These are phyloP conservation scores for Vachellia pachyceras DNA, from an alignment of 306 rosid genomes.

Conservation along the genomic window DNA sequence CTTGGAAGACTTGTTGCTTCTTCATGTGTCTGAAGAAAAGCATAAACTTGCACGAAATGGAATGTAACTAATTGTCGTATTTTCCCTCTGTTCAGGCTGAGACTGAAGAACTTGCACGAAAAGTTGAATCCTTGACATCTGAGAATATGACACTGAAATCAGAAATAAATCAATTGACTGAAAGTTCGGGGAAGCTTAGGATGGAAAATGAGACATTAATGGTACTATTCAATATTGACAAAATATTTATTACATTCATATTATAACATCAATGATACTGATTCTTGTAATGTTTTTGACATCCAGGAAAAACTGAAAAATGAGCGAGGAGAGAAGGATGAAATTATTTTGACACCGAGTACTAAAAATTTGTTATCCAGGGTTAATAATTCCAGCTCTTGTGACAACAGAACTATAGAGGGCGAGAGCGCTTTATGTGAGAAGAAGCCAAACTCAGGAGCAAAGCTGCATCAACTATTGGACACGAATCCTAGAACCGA, in stretches of 20 bases:
- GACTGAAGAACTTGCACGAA: constrained; percentile 76
- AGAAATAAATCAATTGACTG: constrained; percentile 64
- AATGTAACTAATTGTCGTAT: constrained; percentile 31
- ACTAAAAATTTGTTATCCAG: constrained; percentile 77
- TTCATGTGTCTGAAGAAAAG: neutral
- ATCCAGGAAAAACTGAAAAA: constrained; percentile 76
- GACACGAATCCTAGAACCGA: constrained; percentile 83
- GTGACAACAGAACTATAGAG: constrained; percentile 45
- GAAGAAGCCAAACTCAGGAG: constrained; percentile 65
- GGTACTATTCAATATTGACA: constrained; percentile 59
- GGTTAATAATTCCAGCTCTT: constrained; percentile 63
- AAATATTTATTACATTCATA: neutral
- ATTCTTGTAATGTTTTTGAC: constrained; percentile 26
- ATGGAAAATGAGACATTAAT: constrained; percentile 65
- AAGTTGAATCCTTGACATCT: constrained; percentile 71
- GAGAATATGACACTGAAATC: constrained; percentile 70
- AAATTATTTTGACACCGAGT: constrained; percentile 58
- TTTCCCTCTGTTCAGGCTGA: constrained; percentile 65
- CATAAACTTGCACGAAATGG: neutral
- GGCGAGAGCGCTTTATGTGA: constrained; percentile 69
- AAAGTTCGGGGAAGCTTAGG: constrained; percentile 68
- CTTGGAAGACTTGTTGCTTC: neutral
- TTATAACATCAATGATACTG: constrained; percentile 14
- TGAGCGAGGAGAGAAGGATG: constrained; percentile 60
- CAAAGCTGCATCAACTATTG: constrained; percentile 84